Percentiles rank a stretch among this genome's conserved stretches.
phyloP scores from a whole-genome alignment of 805 yeast species.

The Saccharomyces paradoxus region DNA sequence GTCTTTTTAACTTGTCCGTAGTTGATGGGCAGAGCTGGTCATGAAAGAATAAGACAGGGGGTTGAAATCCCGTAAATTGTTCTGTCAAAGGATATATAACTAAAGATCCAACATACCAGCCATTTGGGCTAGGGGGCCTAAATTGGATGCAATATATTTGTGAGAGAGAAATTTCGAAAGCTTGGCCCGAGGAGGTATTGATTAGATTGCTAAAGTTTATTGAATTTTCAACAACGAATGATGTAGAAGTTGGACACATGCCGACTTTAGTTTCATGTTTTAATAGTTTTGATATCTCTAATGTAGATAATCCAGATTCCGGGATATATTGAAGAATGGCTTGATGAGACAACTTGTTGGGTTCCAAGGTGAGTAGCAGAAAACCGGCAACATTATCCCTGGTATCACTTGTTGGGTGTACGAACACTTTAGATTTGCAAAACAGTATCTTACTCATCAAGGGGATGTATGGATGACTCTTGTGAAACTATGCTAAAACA shows the following conservation, averaged over 20 bases:
- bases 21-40: slow-evolving; percentile 82
- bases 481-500: background rate
- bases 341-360: slow-evolving; percentile 36
- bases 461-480: background rate
- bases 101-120: slow-evolving; percentile 89
- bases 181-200: background rate
- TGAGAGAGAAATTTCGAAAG: background rate
- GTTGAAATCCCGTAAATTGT: slow-evolving; percentile 38
- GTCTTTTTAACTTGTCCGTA: slow-evolving; percentile 46
- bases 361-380: slow-evolving; percentile 53
- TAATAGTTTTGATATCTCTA: background rate
- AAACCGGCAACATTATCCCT: slow-evolving; percentile 77
- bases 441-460: slow-evolving; percentile 24
- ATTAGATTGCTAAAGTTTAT: background rate
- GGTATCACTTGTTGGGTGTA: slow-evolving; percentile 71
- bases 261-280: background rate
- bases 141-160: slow-evolving; percentile 70
- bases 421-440: slow-evolving; percentile 62
- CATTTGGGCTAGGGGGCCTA: slow-evolving; percentile 66
- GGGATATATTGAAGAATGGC: slow-evolving; percentile 25
- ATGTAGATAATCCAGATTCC: slow-evolving; percentile 6
- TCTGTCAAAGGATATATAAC: slow-evolving; percentile 39
- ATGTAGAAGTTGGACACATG: background rate
- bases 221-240: background rate
- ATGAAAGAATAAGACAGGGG: slow-evolving; percentile 87